These are phyloP conservation scores for Aspergillus pseudotamarii DNA, from an alignment of 2,329 filamentous ascomycete genomes.

Conservation along the genomic window DNA sequence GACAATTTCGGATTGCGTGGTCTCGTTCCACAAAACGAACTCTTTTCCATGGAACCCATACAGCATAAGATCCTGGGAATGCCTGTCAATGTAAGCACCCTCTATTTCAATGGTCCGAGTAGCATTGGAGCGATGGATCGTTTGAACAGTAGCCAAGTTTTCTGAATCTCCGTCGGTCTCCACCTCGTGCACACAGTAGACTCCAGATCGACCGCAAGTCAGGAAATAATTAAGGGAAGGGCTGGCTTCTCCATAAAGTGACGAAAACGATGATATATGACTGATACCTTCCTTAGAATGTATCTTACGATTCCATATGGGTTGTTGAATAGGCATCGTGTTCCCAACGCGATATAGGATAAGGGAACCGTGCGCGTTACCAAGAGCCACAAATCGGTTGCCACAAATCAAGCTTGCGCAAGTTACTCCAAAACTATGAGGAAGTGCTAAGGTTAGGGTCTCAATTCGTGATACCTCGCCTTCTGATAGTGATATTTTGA, in stretches of 20 bases:
- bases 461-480: slow-evolving; percentile 43
- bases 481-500: slow-evolving; percentile 23
- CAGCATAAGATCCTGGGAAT: slow-evolving; percentile 63
- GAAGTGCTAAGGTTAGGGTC: slow-evolving; percentile 32
- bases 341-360: slow-evolving; percentile 47
- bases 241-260: slow-evolving; percentile 14
- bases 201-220: slow-evolving; percentile 76
- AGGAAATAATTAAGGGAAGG: slow-evolving; percentile 53
- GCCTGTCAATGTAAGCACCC: slow-evolving; percentile 63
- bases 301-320: slow-evolving; percentile 30
- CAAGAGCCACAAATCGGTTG: slow-evolving; percentile 50
- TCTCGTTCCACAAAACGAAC: slow-evolving; percentile 82
- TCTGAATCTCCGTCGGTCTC: slow-evolving; percentile 24
- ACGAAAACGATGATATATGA: slow-evolving; percentile 50
- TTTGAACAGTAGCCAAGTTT: slow-evolving; percentile 40
- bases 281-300: slow-evolving; percentile 70
- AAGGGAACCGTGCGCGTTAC: slow-evolving; percentile 59
- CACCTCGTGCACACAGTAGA: slow-evolving; percentile 65
- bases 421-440: slow-evolving; percentile 55
- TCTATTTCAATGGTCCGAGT: slow-evolving; percentile 78
- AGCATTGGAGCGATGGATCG: slow-evolving; percentile 69
- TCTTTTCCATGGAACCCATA: slow-evolving; percentile 79
- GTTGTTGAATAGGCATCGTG: slow-evolving; percentile 22
- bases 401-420: slow-evolving; percentile 46
- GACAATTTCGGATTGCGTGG: slow-evolving; percentile 68